phyloP scores from a whole-genome alignment of 192 early-diverging fungal species.

The Chytriomyces sp. region DNA sequence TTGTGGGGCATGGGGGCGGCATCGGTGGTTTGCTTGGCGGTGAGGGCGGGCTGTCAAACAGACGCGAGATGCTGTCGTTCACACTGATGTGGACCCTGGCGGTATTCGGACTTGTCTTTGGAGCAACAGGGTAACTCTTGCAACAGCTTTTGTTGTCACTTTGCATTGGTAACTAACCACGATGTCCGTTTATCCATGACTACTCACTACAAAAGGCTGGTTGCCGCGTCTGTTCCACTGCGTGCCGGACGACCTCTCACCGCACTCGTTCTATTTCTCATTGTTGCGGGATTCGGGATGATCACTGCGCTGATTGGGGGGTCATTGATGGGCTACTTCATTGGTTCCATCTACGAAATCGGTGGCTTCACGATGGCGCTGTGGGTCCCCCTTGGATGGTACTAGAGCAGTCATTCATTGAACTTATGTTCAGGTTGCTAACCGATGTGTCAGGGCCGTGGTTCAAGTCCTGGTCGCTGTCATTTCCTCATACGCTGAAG shows the following conservation, averaged over 20 bases:
- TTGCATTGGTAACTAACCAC: neutral
- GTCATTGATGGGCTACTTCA: conserved; percentile 20
- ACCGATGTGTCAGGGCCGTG: neutral
- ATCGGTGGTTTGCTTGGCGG: conserved; percentile 28
- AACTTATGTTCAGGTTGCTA: neutral
- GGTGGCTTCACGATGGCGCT: conserved; percentile 31
- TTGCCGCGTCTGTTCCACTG: neutral
- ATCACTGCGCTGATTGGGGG: neutral
- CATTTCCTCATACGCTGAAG: conserved; percentile 33
- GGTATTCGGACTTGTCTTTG: conserved; percentile 17
- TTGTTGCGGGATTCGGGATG: conserved; percentile 13
- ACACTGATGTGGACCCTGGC: conserved; percentile 23
- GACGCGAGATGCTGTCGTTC: conserved; percentile 19
- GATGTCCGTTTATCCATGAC: too few relatives aligned
- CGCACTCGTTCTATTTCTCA: conserved; percentile 1
- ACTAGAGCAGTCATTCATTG: neutral
- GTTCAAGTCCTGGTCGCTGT: conserved; percentile 31
- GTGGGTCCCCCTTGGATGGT: conserved; percentile 38
- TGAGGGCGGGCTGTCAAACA: neutral
- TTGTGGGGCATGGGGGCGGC: conserved; percentile 23
- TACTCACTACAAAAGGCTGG: too few relatives aligned
- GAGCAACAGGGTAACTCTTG: conserved; percentile 11
- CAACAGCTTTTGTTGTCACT: neutral
- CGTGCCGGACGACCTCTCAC: neutral
- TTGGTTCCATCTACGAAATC: conserved; percentile 30